Conservation (phyloP, 371 early-diverging fungal genomes). For the Neoconidiobolus thromboides region DNA sequence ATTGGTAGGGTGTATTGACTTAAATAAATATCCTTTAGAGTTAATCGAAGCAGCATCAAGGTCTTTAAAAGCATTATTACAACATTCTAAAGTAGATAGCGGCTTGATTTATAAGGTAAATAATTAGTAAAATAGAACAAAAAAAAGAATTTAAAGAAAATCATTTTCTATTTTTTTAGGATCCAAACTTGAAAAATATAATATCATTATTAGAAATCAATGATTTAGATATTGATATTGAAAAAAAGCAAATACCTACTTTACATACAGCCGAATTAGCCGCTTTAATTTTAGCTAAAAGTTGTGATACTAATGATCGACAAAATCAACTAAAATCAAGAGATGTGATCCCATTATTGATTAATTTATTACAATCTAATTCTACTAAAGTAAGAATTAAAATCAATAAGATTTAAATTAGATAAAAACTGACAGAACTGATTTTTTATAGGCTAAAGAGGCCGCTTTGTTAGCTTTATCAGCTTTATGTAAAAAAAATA, state of each 20-base stretch:
- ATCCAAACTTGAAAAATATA: neutral
- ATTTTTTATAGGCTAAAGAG: conserved; percentile 33
- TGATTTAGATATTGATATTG: neutral
- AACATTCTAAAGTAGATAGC: conserved; percentile 30
- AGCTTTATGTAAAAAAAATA: conserved; percentile 40
- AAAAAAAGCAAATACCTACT: neutral
- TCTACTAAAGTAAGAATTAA: conserved; percentile 18
- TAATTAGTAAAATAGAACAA: neutral
- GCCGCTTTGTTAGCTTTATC: conserved; percentile 61
- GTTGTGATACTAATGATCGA: conserved; percentile 35
- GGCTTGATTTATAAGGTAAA: conserved; percentile 35
- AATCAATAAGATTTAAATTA: neutral
- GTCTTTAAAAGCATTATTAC: conserved; percentile 55
- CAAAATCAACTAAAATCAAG: conserved; percentile 34
- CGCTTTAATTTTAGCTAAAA: conserved; percentile 41
- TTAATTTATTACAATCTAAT: conserved; percentile 33
- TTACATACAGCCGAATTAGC: conserved; percentile 28
- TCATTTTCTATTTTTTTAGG: no score
- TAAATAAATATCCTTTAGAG: conserved; percentile 20
- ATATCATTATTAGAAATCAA: neutral
- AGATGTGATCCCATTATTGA: conserved; percentile 35
- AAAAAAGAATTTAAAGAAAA: neutral
- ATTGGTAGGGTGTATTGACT: conserved; percentile 31
- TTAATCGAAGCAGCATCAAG: conserved; percentile 50
- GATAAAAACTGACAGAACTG: neutral